Conservation (phyloP, 2,329 filamentous ascomycete species). For the Monosporascus sp. region DNA sequence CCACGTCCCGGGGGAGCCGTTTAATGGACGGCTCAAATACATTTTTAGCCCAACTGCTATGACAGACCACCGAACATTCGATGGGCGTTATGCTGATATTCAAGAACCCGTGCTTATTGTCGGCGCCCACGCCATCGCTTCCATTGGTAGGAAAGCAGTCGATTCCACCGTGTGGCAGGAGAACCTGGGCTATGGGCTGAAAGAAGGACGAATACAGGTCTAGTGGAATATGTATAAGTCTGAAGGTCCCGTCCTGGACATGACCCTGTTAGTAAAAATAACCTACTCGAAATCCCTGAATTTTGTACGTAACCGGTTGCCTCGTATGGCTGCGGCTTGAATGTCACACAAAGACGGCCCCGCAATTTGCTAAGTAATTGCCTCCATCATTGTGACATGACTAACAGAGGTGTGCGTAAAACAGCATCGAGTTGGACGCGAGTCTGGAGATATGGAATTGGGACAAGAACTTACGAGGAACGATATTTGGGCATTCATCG, state of each 20-base stretch:
- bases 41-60: constrained; percentile 64
- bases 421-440: background rate
- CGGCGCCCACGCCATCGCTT: constrained; percentile 42
- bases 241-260: constrained; percentile 75
- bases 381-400: too few relatives aligned
- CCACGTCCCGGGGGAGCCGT: constrained; percentile 50
- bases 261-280: constrained; percentile 8
- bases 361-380: too few relatives aligned
- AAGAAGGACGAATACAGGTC: constrained; percentile 72
- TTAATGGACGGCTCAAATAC: constrained; percentile 71
- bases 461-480: constrained; percentile 24
- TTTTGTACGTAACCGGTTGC: background rate
- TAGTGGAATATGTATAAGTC: constrained; percentile 84
- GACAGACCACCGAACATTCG: constrained; percentile 89
- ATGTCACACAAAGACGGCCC: background rate
- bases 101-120: constrained; percentile 70
- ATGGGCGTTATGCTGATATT: constrained; percentile 91
- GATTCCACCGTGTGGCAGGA: constrained; percentile 58
- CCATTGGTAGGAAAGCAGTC: constrained; percentile 27
- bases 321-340: background rate
- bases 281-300: background rate
- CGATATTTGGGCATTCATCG: constrained; percentile 30
- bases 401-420: background rate
- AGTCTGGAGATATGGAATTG: background rate
- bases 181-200: constrained; percentile 78